A percentile compares a stretch with the other conserved stretches of the same genome.
Evolutionary conservation across 1,284 basidiomycete genomes (phyloP).

Genomic region (Ustilago trichophora): DNA sequence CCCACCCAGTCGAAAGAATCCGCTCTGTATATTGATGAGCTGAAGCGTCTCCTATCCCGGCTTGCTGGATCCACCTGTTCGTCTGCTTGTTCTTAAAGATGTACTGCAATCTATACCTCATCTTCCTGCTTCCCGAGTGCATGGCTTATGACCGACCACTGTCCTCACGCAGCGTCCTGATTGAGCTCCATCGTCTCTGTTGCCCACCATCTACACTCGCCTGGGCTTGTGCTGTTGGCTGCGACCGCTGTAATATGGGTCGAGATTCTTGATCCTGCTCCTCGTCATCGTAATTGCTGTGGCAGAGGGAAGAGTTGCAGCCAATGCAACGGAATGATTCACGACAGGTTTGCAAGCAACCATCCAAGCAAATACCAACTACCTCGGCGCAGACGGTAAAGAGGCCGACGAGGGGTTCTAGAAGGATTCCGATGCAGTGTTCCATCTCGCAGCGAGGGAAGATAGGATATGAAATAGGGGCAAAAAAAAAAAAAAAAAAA

Average conservation of each 20-base stretch:
- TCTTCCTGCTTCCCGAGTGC: too few relatives aligned
- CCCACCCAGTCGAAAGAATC: conserved; percentile 19
- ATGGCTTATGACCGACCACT: too few relatives aligned
- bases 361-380: conserved; percentile 30
- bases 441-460: too few relatives aligned
- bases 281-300: conserved; percentile 10
- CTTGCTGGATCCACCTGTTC: too few relatives aligned
- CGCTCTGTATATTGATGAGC: conserved; percentile 22
- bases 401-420: conserved; percentile 25
- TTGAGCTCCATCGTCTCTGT: conserved; percentile 30
- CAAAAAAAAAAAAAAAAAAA: too few relatives aligned
- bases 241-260: conserved; percentile 13
- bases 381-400: conserved; percentile 32
- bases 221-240: conserved; percentile 11
- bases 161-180: conserved; percentile 17
- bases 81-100: too few relatives aligned
- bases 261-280: conserved; percentile 12
- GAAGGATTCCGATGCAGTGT: conserved; percentile 21
- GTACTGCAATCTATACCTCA: too few relatives aligned
- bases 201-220: conserved; percentile 1
- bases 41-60: conserved; percentile 6
- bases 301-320: conserved; percentile 14
- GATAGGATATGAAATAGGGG: too few relatives aligned
- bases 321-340: conserved; percentile 33
- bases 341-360: conserved; percentile 37